phyloP scores from a whole-genome alignment of 768 basidiomycete genomes.

The Chalciporus pseudorubinellus region DNA sequence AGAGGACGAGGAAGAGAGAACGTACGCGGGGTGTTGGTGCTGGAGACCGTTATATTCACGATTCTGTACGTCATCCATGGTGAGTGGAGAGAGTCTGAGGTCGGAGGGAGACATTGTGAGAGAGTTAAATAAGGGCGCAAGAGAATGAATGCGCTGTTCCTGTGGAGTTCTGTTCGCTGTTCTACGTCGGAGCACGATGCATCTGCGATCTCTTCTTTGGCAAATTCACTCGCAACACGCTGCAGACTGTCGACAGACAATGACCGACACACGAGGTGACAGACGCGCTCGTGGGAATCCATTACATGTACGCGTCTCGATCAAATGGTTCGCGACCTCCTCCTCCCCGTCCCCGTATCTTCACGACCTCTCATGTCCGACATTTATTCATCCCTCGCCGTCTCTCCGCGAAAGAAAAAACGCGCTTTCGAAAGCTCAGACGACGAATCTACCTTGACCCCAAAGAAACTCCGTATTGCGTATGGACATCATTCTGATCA shows the following conservation, averaged over 20 bases:
- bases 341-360: conserved; percentile 6
- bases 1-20: neutral
- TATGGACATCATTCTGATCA: conserved; percentile 30
- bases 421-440: conserved; percentile 49
- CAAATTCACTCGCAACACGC: too few species aligned
- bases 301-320: conserved; percentile 36
- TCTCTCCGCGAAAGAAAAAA: conserved; percentile 75
- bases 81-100: neutral
- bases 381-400: conserved; percentile 56
- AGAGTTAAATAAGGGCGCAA: neutral
- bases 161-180: neutral
- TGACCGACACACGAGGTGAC: too few species aligned
- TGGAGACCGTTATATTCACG: conserved; percentile 3
- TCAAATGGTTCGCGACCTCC: conserved; percentile 10
- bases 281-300: conserved; percentile 27
- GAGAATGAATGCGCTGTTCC: neutral
- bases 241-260: too few species aligned
- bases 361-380: conserved; percentile 46
- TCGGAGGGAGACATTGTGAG: neutral
- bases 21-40: conserved; percentile 7
- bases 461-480: conserved; percentile 65
- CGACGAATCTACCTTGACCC: conserved; percentile 56
- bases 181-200: neutral
- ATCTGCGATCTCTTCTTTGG: neutral
- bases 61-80: neutral